A percentile compares a stretch with the other conserved stretches of the same genome.
phyloP scores from a whole-genome alignment of 768 basidiomycete species.

The Leucocoprinus leucothites region DNA sequence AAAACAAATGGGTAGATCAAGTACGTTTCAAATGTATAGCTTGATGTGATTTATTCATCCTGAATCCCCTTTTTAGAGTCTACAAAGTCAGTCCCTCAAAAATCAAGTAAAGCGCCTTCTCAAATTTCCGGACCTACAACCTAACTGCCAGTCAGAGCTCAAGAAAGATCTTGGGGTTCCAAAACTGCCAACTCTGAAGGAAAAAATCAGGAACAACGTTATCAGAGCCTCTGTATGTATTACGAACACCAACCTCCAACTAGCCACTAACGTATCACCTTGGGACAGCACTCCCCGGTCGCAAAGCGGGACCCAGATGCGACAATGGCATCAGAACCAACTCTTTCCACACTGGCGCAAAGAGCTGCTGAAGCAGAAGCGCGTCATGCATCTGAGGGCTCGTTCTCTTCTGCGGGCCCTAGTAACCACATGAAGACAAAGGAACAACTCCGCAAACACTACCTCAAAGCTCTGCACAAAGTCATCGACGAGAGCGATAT shows the following conservation, averaged over 20 bases:
- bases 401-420: slow-evolving; percentile 27
- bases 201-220: slow-evolving; percentile 43
- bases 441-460: slow-evolving; percentile 69
- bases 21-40: slow-evolving; percentile 22
- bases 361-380: slow-evolving; percentile 38
- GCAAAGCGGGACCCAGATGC: slow-evolving; percentile 49
- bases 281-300: slow-evolving; percentile 21
- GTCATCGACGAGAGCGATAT: slow-evolving; percentile 95
- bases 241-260: slow-evolving; percentile 14
- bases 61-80: slow-evolving; percentile 29
- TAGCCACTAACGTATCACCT: background rate
- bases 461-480: slow-evolving; percentile 79
- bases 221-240: slow-evolving; percentile 36
- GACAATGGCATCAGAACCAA: slow-evolving; percentile 73
- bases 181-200: slow-evolving; percentile 72
- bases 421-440: slow-evolving; percentile 44
- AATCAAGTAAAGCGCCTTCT: slow-evolving; percentile 31
- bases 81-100: slow-evolving; percentile 38
- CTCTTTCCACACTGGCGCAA: slow-evolving; percentile 56
- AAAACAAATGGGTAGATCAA: slow-evolving; percentile 39
- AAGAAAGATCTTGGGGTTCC: slow-evolving; percentile 92
- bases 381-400: slow-evolving; percentile 23
- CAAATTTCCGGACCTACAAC: background rate
- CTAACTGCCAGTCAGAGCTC: slow-evolving; percentile 46
- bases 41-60: background rate